phyloP scores from a whole-genome alignment of 805 yeast species.

The Wickerhamomyces queroliae region DNA sequence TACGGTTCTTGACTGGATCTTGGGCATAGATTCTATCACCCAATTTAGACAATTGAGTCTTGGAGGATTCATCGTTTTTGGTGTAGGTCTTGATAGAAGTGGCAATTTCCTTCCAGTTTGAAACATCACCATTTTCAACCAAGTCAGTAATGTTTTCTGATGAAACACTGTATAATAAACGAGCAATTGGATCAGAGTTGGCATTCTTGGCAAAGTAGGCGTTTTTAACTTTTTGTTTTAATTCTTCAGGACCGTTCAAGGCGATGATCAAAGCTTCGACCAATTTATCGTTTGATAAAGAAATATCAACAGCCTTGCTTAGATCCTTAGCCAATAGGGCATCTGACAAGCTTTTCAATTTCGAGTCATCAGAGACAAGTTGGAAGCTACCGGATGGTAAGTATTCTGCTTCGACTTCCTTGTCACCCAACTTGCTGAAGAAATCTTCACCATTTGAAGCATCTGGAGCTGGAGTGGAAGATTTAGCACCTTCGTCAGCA shows the following conservation, averaged over 20 bases:
- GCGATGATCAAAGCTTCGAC: constrained; percentile 83
- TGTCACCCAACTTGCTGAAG: constrained; percentile 28
- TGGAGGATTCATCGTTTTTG: constrained; percentile 41
- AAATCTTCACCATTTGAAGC: constrained; percentile 29
- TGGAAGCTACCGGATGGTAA: constrained; percentile 52
- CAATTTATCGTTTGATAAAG: constrained; percentile 57
- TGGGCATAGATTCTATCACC: constrained; percentile 70
- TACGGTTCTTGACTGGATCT: constrained; percentile 46
- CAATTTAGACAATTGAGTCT: constrained; percentile 50
- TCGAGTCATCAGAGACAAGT: constrained; percentile 34
- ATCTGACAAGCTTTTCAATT: constrained; percentile 32
- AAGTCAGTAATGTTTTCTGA: constrained; percentile 56
- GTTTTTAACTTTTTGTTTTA: constrained; percentile 63
- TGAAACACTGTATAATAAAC: constrained; percentile 66
- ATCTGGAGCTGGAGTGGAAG: constrained; percentile 13
- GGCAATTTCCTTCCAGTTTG: constrained; percentile 83
- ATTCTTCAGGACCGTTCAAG: constrained; percentile 52
- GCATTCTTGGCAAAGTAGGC: constrained; percentile 63
- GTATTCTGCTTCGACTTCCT: constrained; percentile 13
- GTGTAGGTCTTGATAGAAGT: constrained; percentile 57
- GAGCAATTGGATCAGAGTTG: constrained; percentile 46
- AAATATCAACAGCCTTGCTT: constrained; percentile 59
- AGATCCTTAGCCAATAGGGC: constrained; percentile 57
- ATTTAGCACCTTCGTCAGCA: constrained; percentile 9
- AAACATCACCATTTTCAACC: constrained; percentile 69